Percentiles rank a stretch among this genome's conserved stretches.
Evolutionary conservation across 345 rosid species (phyloP).

Genomic region (Euphorbia peplus): DNA sequence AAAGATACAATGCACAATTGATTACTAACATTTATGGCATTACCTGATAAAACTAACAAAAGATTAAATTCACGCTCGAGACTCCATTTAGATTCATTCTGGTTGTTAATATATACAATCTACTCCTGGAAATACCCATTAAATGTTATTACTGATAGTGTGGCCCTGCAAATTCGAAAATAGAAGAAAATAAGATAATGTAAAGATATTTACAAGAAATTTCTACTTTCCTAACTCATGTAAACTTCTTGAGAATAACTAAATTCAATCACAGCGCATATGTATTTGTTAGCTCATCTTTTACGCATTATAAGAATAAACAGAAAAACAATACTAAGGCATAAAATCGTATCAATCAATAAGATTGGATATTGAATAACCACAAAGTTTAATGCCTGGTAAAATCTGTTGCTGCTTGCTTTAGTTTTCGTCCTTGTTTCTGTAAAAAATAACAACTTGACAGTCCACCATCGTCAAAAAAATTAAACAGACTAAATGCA

Average conservation of each 20-base stretch:
- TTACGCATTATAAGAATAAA: background rate
- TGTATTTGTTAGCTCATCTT: background rate
- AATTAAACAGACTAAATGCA: background rate
- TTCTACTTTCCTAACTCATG: background rate
- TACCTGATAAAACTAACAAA: constrained; percentile 24
- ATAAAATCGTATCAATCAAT: background rate
- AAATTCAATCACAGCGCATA: background rate
- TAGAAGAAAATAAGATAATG: constrained; percentile 7
- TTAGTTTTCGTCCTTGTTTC: background rate
- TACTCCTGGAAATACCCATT: constrained; percentile 82
- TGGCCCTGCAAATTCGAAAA: constrained; percentile 44
- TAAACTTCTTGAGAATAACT: background rate
- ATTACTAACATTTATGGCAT: constrained; percentile 12
- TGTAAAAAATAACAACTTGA: background rate
- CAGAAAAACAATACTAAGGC: background rate
- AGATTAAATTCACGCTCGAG: constrained; percentile 69
- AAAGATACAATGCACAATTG: background rate
- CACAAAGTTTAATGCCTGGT: no score
- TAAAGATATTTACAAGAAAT: background rate
- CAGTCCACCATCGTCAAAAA: background rate
- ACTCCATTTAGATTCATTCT: constrained; percentile 60
- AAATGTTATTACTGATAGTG: constrained; percentile 58
- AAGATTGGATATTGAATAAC: background rate
- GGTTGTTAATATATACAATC: constrained; percentile 40
- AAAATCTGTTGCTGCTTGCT: background rate